Evolutionary conservation across 1,284 basidiomycete species (phyloP).

Genomic region (Grifola frondosa): DNA sequence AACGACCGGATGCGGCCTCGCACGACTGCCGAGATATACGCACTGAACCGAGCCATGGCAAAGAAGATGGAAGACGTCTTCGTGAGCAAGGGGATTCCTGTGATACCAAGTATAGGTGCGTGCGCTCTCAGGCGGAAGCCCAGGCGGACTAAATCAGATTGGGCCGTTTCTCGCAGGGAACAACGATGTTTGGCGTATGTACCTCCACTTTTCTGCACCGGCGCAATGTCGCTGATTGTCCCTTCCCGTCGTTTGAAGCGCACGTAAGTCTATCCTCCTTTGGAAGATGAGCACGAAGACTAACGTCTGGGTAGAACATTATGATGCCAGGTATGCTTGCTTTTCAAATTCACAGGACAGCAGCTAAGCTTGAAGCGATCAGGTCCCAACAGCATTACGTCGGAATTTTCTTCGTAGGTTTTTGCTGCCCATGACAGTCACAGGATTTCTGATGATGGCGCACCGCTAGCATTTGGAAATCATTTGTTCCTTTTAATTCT

Average conservation of each 20-base stretch:
- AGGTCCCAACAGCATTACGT: constrained; percentile 82
- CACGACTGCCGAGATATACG: constrained; percentile 80
- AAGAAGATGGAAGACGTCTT: constrained; percentile 74
- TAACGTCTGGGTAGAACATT: constrained; percentile 51
- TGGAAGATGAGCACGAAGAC: constrained; percentile 3
- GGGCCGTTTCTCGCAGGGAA: constrained; percentile 51
- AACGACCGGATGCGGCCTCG: constrained; percentile 81
- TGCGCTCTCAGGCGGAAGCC: constrained; percentile 10
- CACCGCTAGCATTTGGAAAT: constrained; percentile 70
- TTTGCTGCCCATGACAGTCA: constrained; percentile 1
- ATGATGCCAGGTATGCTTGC: constrained; percentile 53
- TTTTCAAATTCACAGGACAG: constrained; percentile 1
- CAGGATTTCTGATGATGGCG: constrained; percentile 15
- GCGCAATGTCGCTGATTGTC: constrained; percentile 9
- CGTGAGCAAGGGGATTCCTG: constrained; percentile 66
- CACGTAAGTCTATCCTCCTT: constrained; percentile 48
- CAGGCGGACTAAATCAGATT: constrained; percentile 7
- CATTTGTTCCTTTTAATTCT: constrained; percentile 81
- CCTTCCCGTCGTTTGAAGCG: constrained; percentile 40
- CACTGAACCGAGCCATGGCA: constrained; percentile 70
- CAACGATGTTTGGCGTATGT: constrained; percentile 87
- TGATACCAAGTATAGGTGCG: constrained; percentile 82
- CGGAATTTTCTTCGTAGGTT: constrained; percentile 69
- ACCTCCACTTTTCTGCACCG: constrained; percentile 2
- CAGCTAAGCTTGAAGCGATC: constrained; percentile 15